Conservation (phyloP, 1,284 basidiomycete genomes). For the Austroboletus novae-zelandiae region DNA sequence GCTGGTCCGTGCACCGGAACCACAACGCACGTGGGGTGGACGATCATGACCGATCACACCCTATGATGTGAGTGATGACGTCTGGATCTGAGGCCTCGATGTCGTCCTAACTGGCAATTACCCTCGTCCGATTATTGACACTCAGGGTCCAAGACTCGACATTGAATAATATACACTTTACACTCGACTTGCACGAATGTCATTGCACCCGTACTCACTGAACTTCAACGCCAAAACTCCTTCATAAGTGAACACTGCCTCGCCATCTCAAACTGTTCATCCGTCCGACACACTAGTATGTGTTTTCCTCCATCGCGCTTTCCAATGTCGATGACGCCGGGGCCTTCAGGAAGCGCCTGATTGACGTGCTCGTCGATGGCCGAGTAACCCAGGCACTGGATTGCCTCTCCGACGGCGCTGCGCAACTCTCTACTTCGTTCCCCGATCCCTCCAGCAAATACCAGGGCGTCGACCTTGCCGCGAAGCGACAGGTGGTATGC, state of each 20-base stretch:
- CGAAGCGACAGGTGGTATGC: slow-evolving; percentile 73
- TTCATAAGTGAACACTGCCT: slow-evolving; percentile 41
- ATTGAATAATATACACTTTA: too few relatives aligned
- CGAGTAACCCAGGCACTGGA: slow-evolving; percentile 62
- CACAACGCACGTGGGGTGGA: too few relatives aligned
- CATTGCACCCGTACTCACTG: too few relatives aligned
- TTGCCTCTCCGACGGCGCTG: slow-evolving; percentile 49
- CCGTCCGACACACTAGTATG: slow-evolving; percentile 61
- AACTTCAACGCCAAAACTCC: slow-evolving; percentile 21
- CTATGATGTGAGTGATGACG: too few relatives aligned
- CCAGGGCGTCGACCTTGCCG: slow-evolving; percentile 69
- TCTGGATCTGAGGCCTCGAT: too few relatives aligned
- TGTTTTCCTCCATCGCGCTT: slow-evolving; percentile 31
- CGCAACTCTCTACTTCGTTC: slow-evolving; percentile 68
- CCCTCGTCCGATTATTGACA: too few relatives aligned
- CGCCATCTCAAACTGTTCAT: slow-evolving; percentile 73
- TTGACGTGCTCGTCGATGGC: slow-evolving; percentile 47
- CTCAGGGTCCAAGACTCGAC: too few relatives aligned
- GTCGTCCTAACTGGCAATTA: too few relatives aligned
- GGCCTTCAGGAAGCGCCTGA: slow-evolving; percentile 31
- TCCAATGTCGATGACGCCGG: slow-evolving; percentile 49
- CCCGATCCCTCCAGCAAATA: slow-evolving; percentile 86
- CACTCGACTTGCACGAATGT: too few relatives aligned
- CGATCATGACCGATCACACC: too few relatives aligned
- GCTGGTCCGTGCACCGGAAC: too few relatives aligned